Conservation (phyloP, 352 stramenopile genomes). For the Phytophthora sp. region DNA sequence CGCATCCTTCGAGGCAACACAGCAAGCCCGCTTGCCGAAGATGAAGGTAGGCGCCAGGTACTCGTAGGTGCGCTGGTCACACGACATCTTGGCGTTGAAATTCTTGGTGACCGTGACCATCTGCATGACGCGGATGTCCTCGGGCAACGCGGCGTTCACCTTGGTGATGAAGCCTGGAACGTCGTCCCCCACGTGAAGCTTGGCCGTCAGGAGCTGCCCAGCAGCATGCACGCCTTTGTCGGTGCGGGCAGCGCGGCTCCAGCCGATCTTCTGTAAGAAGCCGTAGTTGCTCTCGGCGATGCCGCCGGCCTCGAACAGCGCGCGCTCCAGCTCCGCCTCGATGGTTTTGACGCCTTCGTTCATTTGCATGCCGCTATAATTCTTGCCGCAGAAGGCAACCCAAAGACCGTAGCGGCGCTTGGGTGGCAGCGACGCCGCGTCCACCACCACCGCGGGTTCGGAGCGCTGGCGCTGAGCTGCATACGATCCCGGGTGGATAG, state of each 20-base stretch:
- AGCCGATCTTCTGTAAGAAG: slow-evolving; percentile 92
- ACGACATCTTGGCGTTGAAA: slow-evolving; percentile 92
- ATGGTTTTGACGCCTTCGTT: slow-evolving; percentile 91
- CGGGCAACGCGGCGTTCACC: slow-evolving; percentile 77
- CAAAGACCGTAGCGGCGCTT: slow-evolving; percentile 76
- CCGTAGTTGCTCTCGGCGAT: slow-evolving; percentile 92
- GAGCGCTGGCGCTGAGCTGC: slow-evolving; percentile 51
- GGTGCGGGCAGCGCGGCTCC: slow-evolving; percentile 87
- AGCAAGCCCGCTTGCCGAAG: slow-evolving; percentile 52
- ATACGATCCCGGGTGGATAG: slow-evolving; percentile 81
- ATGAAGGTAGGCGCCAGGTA: slow-evolving; percentile 92
- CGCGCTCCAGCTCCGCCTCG: slow-evolving; percentile 89
- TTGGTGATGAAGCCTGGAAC: slow-evolving; percentile 63
- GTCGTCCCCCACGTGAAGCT: slow-evolving; percentile 86
- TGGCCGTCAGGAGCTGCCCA: slow-evolving; percentile 84
- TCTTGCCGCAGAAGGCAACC: slow-evolving; percentile 89
- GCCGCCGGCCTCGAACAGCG: slow-evolving; percentile 84
- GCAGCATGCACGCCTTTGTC: slow-evolving; percentile 93
- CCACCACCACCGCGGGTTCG: not conserved
- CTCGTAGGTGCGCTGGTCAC: slow-evolving; percentile 91
- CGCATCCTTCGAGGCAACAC: not conserved
- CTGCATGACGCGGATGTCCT: slow-evolving; percentile 84
- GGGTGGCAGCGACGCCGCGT: slow-evolving; percentile 9
- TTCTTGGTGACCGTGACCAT: slow-evolving; percentile 90
- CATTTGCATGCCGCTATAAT: slow-evolving; percentile 92